Conservation (phyloP, 2,329 filamentous ascomycete genomes). For the Monosporascus sp. region DNA sequence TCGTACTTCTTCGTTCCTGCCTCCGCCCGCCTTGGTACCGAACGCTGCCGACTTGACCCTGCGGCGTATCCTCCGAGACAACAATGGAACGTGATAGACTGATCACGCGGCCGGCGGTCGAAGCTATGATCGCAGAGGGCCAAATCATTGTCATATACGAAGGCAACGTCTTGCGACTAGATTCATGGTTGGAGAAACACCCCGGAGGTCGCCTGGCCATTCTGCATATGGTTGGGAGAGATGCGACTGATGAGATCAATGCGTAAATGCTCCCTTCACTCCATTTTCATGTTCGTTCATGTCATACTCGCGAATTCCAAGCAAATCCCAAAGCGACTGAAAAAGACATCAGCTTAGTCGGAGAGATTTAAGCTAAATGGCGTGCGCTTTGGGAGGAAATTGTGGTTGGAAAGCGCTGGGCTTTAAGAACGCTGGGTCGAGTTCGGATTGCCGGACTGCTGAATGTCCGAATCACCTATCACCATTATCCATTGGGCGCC, state of each 20-base stretch:
- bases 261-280: constrained; percentile 35
- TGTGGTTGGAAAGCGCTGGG: background rate
- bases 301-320: background rate
- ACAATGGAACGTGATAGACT: constrained; percentile 31
- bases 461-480: background rate
- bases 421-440: background rate
- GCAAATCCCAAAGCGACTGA: no score
- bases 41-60: background rate
- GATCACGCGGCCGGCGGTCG: constrained; percentile 40
- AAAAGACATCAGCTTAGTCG: background rate
- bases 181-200: constrained; percentile 53
- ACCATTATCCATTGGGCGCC: background rate
- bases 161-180: constrained; percentile 48
- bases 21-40: background rate
- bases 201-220: constrained; percentile 56
- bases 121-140: constrained; percentile 48
- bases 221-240: constrained; percentile 55
- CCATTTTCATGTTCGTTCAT: background rate
- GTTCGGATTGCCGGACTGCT: background rate
- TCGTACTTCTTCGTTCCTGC: background rate
- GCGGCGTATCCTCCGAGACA: background rate
- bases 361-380: background rate
- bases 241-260: constrained; percentile 55
- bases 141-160: constrained; percentile 51
- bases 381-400: background rate